Percentiles rank a stretch among this genome's conserved stretches.
Conservation (phyloP, 2,329 filamentous ascomycete genomes). For the Clonostachys chloroleuca region DNA sequence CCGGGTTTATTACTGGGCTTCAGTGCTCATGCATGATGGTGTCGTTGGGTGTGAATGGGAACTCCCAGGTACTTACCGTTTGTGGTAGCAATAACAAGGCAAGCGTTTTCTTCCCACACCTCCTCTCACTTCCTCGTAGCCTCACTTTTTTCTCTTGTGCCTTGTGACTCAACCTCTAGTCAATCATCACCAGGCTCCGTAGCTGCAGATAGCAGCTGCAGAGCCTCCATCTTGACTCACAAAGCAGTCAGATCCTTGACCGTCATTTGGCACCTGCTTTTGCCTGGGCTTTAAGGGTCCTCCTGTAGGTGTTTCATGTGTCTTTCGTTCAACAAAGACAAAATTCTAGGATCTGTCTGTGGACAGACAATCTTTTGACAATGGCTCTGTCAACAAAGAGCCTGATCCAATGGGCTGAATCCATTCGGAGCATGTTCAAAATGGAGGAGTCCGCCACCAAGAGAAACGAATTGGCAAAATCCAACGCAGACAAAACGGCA, state of each 20-base stretch:
- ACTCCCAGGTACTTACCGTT: background rate
- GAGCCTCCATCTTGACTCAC: background rate
- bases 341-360: too few relatives aligned
- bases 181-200: too few relatives aligned
- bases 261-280: too few relatives aligned
- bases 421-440: constrained; percentile 1
- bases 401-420: background rate
- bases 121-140: background rate
- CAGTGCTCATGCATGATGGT: background rate
- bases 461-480: background rate
- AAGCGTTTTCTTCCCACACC: background rate
- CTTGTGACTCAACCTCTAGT: background rate
- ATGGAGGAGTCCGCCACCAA: background rate
- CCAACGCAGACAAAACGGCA: background rate
- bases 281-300: too few relatives aligned
- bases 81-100: background rate
- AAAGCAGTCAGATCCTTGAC: background rate
- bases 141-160: background rate
- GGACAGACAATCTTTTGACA: background rate
- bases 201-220: too few relatives aligned
- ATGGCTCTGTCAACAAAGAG: constrained; percentile 1
- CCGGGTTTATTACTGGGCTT: background rate
- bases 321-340: too few relatives aligned
- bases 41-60: background rate
- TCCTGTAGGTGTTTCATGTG: too few relatives aligned